These are phyloP conservation scores for Lumnitzera littorea DNA, from an alignment of 345 rosid genomes.

Conservation along the genomic window DNA sequence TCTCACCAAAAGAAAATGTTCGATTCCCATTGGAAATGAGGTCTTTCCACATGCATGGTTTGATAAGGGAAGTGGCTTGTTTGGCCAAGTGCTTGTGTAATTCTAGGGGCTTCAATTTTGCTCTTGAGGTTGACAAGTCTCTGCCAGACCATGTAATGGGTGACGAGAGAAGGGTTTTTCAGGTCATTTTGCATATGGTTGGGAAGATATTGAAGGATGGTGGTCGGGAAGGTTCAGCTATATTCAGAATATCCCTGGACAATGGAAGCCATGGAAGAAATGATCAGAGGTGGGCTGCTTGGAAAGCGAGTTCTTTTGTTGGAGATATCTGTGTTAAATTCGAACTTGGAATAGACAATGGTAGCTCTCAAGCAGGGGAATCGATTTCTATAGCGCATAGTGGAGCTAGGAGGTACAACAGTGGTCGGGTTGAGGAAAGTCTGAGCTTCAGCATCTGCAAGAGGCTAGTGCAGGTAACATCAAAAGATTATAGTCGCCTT, in stretches of 20 bases:
- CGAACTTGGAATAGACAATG: slow-evolving; percentile 39
- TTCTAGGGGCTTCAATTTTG: slow-evolving; percentile 44
- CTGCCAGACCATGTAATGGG: slow-evolving; percentile 71
- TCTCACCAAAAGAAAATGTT: slow-evolving; percentile 45
- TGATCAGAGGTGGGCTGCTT: slow-evolving; percentile 64
- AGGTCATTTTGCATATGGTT: slow-evolving; percentile 79
- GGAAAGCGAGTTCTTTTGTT: slow-evolving; percentile 49
- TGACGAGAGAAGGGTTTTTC: slow-evolving; percentile 73
- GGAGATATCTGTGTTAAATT: slow-evolving; percentile 59
- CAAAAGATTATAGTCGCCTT: background rate
- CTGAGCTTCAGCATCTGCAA: slow-evolving; percentile 81
- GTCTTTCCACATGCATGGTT: slow-evolving; percentile 50
- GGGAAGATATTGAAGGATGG: slow-evolving; percentile 52
- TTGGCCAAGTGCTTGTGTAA: slow-evolving; percentile 69
- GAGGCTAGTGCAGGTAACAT: slow-evolving; percentile 73
- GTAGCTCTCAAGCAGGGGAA: slow-evolving; percentile 21
- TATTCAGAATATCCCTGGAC: slow-evolving; percentile 39
- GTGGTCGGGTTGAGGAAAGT: slow-evolving; percentile 48
- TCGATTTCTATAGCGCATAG: slow-evolving; percentile 27
- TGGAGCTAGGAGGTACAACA: slow-evolving; percentile 29
- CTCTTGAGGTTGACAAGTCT: slow-evolving; percentile 58
- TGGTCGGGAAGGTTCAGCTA: slow-evolving; percentile 33
- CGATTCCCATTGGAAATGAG: slow-evolving; percentile 54
- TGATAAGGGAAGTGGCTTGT: slow-evolving; percentile 64
- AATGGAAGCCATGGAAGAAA: slow-evolving; percentile 56